Evolutionary conservation across 2,329 filamentous ascomycete species (phyloP).

Genomic region (Hymenoscyphus repandus): DNA sequence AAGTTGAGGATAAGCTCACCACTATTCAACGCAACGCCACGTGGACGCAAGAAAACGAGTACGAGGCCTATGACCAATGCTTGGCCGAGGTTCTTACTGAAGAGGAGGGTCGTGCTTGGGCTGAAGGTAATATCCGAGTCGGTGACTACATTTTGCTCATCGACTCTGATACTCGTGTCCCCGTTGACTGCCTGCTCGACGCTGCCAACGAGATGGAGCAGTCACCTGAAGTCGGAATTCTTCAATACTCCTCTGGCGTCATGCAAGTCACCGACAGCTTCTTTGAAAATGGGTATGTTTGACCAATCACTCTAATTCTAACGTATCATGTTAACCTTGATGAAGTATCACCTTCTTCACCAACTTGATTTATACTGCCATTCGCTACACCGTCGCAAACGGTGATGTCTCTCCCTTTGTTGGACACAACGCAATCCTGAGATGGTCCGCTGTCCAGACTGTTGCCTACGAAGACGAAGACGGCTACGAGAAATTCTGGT

Average conservation of each 20-base stretch:
- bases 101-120: constrained; percentile 40
- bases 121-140: constrained; percentile 54
- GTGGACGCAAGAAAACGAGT: constrained; percentile 34
- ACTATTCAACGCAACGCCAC: neutral
- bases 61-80: constrained; percentile 41
- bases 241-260: constrained; percentile 68
- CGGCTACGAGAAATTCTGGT: constrained; percentile 61
- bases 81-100: constrained; percentile 47
- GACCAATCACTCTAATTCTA: neutral
- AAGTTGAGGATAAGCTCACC: constrained; percentile 41
- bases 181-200: constrained; percentile 61
- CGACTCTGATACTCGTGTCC: constrained; percentile 65
- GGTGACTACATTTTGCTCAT: constrained; percentile 61
- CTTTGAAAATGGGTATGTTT: constrained; percentile 58
- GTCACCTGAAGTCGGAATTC: constrained; percentile 64
- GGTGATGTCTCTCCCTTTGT: constrained; percentile 68
- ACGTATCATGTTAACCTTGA: neutral
- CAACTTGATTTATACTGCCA: constrained; percentile 69
- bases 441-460: constrained; percentile 60
- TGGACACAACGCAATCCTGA: constrained; percentile 69
- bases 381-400: constrained; percentile 63
- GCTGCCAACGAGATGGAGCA: constrained; percentile 70
- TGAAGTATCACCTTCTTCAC: constrained; percentile 64
- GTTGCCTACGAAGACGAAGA: constrained; percentile 49
- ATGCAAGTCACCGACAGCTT: constrained; percentile 70